Base-by-base conservation (phyloP, 1,139 yeast species). In the Hansenula lynferdii region DNA sequence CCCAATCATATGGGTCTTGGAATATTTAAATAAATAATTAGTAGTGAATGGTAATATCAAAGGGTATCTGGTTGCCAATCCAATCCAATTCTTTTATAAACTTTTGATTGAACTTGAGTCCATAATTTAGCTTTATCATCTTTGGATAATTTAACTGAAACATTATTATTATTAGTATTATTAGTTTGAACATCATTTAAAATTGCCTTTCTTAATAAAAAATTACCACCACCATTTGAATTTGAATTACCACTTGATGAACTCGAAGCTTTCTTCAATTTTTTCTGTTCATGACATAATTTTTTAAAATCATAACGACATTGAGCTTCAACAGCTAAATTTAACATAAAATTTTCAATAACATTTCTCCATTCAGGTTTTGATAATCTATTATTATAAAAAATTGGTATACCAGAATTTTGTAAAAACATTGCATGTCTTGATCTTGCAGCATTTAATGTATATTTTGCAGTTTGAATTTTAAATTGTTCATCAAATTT, bases 321-420 rank as follows among this genome's bases (percentile, higher is more conserved):
- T 53, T 80, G 85, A 11, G 81, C 80, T 52, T 80, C 87, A 35
- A 82, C 82, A 3, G 77, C 85, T 26, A 80, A 64, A 53, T 78
- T 79, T 31, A 80, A 58, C 36, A 79, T 53, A 52, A 74, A 80
- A 58, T 80, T 80, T 47, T 80, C 87, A 44, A 80, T 76, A 22
- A 80, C 70, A 53, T 80, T 77, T 49, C 86, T 63, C 85, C 86
- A 80, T 55, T 80, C 84, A 18, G 77, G 74, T 47, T 70, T 67
- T 4, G 67, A 60, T 6, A 64, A 43, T 36, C 44, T 37, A 29
- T 43, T 45, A 36, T 48, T 48, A 34, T 44, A 44, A 21, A 31
- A 18, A 9, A 38, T 36, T 4, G 52, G 50, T 4, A 51, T 30
- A 2, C 55, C 55, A 12, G 50, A 49, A 20, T 41, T 53, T 20